These are phyloP conservation scores for Debaryomycetaceae sp. DNA, from an alignment of 1,139 yeast species.

Conservation along the genomic window DNA sequence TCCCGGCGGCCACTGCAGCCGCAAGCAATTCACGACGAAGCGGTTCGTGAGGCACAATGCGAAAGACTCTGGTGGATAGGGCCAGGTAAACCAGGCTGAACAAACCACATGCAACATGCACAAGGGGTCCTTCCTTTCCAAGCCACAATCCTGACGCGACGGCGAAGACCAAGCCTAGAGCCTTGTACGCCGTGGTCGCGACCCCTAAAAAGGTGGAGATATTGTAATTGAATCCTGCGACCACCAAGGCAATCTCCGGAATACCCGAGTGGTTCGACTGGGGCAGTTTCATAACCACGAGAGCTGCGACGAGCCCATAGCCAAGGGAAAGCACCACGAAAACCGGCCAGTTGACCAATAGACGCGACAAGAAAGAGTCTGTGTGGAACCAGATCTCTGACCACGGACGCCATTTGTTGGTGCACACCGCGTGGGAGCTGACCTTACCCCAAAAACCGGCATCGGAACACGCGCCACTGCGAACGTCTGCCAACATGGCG, in stretches of 20 bases:
- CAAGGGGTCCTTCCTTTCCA: slow-evolving; percentile 91
- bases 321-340: slow-evolving; percentile 20
- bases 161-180: slow-evolving; percentile 46
- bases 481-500: slow-evolving; percentile 54
- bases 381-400: slow-evolving; percentile 18
- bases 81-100: slow-evolving; percentile 21
- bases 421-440: slow-evolving; percentile 32
- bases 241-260: slow-evolving; percentile 52
- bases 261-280: slow-evolving; percentile 56
- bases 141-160: slow-evolving; percentile 82
- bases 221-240: slow-evolving; percentile 46
- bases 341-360: slow-evolving; percentile 27
- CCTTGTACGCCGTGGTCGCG: slow-evolving; percentile 37
- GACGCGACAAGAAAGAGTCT: slow-evolving; percentile 8
- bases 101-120: slow-evolving; percentile 71
- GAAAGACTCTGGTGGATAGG: slow-evolving; percentile 12
- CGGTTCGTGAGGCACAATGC: slow-evolving; percentile 31
- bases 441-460: slow-evolving; percentile 14
- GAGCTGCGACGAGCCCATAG: slow-evolving; percentile 19
- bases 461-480: slow-evolving; percentile 29
- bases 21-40: slow-evolving; percentile 53
- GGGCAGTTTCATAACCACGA: slow-evolving; percentile 20
- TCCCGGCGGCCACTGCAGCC: slow-evolving; percentile 90
- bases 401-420: slow-evolving; percentile 34
- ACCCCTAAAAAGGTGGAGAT: slow-evolving; percentile 35